Evolutionary conservation across 2,329 filamentous ascomycete genomes (phyloP).

Genomic region (Colletotrichum australisinense): DNA sequence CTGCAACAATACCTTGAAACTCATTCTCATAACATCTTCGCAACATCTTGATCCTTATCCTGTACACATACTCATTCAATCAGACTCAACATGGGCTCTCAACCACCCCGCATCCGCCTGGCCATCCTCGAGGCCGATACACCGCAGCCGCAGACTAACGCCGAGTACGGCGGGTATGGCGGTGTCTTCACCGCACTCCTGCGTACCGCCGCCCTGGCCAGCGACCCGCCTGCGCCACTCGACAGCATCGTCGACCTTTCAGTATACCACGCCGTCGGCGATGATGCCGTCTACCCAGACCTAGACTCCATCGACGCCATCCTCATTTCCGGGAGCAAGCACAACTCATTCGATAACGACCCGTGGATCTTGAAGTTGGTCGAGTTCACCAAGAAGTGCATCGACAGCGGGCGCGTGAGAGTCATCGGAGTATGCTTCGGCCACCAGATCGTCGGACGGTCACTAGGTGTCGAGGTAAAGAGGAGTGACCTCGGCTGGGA

Average conservation of each 20-base stretch:
- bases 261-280: constrained; percentile 77
- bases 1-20: too few species aligned
- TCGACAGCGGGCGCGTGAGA: constrained; percentile 71
- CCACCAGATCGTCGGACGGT: constrained; percentile 85
- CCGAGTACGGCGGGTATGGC: constrained; percentile 78
- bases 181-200: constrained; percentile 76
- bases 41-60: neutral
- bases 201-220: constrained; percentile 59
- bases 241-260: constrained; percentile 66
- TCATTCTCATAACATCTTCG: neutral
- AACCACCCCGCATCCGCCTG: constrained; percentile 72
- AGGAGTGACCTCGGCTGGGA: constrained; percentile 82
- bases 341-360: constrained; percentile 78
- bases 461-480: constrained; percentile 75
- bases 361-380: constrained; percentile 83
- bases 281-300: constrained; percentile 74
- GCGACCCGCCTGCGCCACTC: constrained; percentile 54
- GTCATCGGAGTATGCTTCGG: constrained; percentile 89
- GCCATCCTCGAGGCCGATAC: constrained; percentile 91
- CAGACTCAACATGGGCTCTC: constrained; percentile 33
- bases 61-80: neutral
- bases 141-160: constrained; percentile 72
- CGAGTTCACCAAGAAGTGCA: constrained; percentile 70
- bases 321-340: constrained; percentile 80
- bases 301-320: constrained; percentile 84